Percentiles rank a stretch among this genome's conserved stretches.
These are phyloP conservation scores for Salvia rosmarinus DNA, from an alignment of 257 asterid genomes.

Conservation along the genomic window DNA sequence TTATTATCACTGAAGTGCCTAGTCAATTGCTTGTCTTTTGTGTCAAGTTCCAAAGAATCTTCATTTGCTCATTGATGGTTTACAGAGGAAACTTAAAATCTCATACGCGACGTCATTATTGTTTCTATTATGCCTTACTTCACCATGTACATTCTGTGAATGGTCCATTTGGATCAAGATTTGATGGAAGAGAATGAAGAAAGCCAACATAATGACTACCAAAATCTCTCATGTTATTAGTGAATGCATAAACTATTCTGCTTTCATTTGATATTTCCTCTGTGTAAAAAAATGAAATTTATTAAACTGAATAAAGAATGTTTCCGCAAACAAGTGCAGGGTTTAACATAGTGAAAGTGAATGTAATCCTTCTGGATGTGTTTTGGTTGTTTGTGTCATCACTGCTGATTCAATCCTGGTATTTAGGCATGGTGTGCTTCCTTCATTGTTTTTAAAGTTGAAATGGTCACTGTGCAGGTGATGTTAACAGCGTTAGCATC, in stretches of 20 bases:
- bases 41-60: not conserved
- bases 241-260: not conserved
- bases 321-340: not conserved
- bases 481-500: constrained; percentile 76
- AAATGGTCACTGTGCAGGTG: constrained; percentile 56
- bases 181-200: not conserved
- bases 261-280: not conserved
- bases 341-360: constrained; percentile 9
- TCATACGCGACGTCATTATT: not conserved
- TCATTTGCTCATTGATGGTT: not conserved
- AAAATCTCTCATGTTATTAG: not conserved
- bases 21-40: not conserved
- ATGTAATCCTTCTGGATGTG: not conserved
- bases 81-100: not conserved
- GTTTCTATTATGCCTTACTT: not conserved
- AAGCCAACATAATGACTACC: not conserved
- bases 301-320: constrained; percentile 13
- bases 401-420: constrained; percentile 16
- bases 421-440: constrained; percentile 23
- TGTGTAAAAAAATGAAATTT: not conserved
- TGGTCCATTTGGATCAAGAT: constrained; percentile 4
- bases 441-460: not conserved
- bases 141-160: not conserved
- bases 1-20: not conserved
- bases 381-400: constrained; percentile 8